phyloP scores from a whole-genome alignment of 345 rosid species.

The Eucalyptus curtisii region DNA sequence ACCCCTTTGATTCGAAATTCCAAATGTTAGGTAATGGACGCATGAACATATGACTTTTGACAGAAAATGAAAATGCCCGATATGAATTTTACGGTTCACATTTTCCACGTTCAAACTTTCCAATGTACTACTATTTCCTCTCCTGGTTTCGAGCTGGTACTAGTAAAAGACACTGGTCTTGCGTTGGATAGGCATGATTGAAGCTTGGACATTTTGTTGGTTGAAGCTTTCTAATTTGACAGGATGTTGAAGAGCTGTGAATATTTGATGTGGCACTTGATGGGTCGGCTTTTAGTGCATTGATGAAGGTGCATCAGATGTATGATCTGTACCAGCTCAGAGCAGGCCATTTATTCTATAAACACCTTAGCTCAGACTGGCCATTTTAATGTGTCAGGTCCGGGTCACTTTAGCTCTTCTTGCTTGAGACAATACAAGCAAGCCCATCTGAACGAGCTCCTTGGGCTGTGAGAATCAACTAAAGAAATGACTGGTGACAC shows the following conservation, averaged over 20 bases:
- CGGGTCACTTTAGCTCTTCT: background rate
- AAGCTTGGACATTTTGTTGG: background rate
- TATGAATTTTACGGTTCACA: background rate
- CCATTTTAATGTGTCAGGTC: background rate
- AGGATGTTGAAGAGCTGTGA: background rate
- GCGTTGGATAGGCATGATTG: background rate
- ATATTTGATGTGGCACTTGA: background rate
- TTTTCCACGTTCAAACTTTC: background rate
- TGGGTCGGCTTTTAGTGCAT: background rate
- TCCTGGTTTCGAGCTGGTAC: background rate
- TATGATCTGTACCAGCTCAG: background rate
- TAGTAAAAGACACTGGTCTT: background rate
- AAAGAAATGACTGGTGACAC: background rate
- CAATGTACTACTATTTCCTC: background rate
- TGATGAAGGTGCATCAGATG: background rate
- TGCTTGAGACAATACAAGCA: background rate
- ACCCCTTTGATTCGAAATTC: slow-evolving; percentile 9
- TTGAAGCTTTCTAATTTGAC: background rate
- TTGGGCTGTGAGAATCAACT: background rate
- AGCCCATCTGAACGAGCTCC: background rate
- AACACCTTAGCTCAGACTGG: background rate
- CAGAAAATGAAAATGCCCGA: background rate
- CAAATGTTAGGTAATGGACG: background rate
- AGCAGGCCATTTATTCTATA: background rate
- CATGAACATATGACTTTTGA: background rate